Base-by-base conservation (phyloP, 2,329 filamentous ascomycete species). In the Xylaria sp. region DNA sequence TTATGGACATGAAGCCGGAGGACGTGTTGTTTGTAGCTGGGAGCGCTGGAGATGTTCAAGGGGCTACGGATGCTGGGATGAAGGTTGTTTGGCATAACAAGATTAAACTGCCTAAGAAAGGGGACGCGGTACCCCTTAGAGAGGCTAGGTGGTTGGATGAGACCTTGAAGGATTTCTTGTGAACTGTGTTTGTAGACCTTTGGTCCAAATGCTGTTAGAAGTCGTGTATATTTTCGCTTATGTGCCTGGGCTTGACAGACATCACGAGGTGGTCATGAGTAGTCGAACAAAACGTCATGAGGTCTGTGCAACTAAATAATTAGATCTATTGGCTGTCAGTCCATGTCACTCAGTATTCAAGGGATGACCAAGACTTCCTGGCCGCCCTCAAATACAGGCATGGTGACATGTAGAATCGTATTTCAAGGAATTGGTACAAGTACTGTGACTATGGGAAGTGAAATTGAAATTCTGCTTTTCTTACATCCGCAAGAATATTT, bases 31-130 rank as follows among this genome's bases (percentile, higher is more conserved):
- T 71, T 15, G 69, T 71, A 52, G 66, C 66, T n/a, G 69, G 69
- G 1, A 71, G 69, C 23, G 62, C 69, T 23, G 69, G 66, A 2
- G 69, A 71, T 6, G 66, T 71, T 1, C 66, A 71, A 46, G 69
- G 66, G 13, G 66, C 69, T 2, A 63, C 63, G 0, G 48, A 64
- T 39, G 66, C 60, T 9, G 66, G 62, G 2, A 64, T 69, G 66
- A 66, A 57, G 55, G 66, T 69, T 25, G 66, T 71, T 6, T 71
- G 69, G 69, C 69, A 69, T 51, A 69, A 71, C 23, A 60, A 62
- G 33, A 43, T 68, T 13, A 63, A 63, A 1, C 10, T 71, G 13
- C 23, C 58, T 5, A 71, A 59, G 59, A 69, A 71, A 51, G 69
- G 69, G 23, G 56, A 66, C 3, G 69, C 62, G 2, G 59, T 61